These are phyloP conservation scores for Cryptococcus wingfieldii DNA, from an alignment of 1,284 basidiomycete genomes.

Conservation along the genomic window DNA sequence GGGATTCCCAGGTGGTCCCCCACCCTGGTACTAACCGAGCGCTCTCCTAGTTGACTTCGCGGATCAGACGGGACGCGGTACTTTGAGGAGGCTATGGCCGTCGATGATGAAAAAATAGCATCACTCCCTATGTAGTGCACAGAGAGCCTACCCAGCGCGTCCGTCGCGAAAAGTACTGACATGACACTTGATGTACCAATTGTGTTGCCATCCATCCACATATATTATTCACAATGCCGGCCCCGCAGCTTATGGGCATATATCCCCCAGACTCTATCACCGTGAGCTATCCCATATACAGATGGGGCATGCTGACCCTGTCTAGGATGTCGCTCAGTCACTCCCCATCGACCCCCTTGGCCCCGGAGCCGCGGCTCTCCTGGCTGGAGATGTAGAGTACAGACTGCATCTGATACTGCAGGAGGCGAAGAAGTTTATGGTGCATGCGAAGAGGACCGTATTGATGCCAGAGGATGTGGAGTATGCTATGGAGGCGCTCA, in stretches of 20 bases:
- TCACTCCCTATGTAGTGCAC: too few relatives aligned
- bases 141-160: neutral
- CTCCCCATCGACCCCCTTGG: slow-evolving; percentile 74
- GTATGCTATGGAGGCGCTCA: slow-evolving; percentile 84
- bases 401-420: slow-evolving; percentile 69
- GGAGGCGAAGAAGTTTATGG: slow-evolving; percentile 96
- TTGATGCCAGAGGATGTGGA: slow-evolving; percentile 88
- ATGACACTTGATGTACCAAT: neutral
- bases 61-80: too few relatives aligned
- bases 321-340: slow-evolving; percentile 86
- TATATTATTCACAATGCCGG: slow-evolving; percentile 28
- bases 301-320: neutral
- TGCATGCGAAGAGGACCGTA: slow-evolving; percentile 81
- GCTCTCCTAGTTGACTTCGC: too few relatives aligned
- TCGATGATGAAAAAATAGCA: too few relatives aligned
- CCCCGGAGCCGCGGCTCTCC: slow-evolving; percentile 72
- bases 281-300: slow-evolving; percentile 18
- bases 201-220: neutral
- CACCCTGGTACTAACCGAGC: too few relatives aligned
- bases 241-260: slow-evolving; percentile 39
- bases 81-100: too few relatives aligned
- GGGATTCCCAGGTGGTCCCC: too few relatives aligned
- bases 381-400: slow-evolving; percentile 96
- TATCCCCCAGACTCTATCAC: slow-evolving; percentile 42
- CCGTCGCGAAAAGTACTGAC: neutral